Evolutionary conservation across 176 grass and related monocot genomes (phyloP).

Genomic region (Cenchrus fungigraminus): DNA sequence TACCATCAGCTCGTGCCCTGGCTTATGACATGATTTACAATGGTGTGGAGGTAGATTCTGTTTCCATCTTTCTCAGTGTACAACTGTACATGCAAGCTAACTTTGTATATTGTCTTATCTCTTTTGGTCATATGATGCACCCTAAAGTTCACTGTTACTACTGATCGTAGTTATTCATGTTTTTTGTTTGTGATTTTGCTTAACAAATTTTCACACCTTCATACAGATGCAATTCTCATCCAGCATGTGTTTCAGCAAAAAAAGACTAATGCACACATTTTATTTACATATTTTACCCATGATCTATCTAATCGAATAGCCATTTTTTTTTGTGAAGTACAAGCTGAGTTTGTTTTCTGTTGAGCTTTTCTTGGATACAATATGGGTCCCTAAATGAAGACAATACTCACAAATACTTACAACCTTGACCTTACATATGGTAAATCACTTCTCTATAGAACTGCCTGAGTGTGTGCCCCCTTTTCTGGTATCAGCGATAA

Average conservation of each 20-base stretch:
- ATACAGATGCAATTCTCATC: background rate
- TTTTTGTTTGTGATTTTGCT: background rate
- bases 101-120: background rate
- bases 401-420: background rate
- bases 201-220: background rate
- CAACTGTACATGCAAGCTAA: background rate
- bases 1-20: slow-evolving; percentile 81
- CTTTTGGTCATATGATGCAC: background rate
- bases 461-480: background rate
- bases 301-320: background rate
- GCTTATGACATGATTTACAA: slow-evolving; percentile 99
- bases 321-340: background rate
- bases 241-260: background rate
- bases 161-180: background rate
- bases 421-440: background rate
- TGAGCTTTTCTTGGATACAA: background rate
- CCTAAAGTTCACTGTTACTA: background rate
- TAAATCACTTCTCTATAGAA: background rate
- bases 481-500: background rate
- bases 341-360: background rate
- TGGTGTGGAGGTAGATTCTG: slow-evolving; percentile 73
- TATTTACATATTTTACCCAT: background rate
- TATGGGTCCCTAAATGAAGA: background rate
- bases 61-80: slow-evolving; percentile 24
- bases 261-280: background rate